Conservation (phyloP, 1,284 basidiomycete genomes). For the Cronartium quercuum region DNA sequence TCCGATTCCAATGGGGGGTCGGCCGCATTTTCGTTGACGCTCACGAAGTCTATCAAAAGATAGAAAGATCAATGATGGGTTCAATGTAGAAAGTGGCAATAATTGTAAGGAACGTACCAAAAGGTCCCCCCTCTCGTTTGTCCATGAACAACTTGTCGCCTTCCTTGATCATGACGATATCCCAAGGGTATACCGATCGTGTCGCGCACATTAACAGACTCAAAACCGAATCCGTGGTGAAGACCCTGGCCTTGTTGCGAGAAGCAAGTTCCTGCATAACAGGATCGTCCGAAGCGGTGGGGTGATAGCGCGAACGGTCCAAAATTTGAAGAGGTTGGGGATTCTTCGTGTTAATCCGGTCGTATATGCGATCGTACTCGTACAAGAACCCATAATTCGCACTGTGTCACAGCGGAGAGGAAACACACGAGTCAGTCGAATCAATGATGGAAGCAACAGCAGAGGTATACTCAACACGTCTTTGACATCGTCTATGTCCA, state of each 20-base stretch:
- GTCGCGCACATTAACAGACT: constrained; percentile 94
- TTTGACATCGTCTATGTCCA: constrained; percentile 62
- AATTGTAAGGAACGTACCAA: constrained; percentile 54
- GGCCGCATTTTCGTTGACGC: constrained; percentile 96
- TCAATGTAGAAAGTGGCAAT: background rate
- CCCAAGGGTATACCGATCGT: constrained; percentile 96
- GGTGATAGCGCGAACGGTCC: constrained; percentile 95
- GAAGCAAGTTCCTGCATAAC: constrained; percentile 80
- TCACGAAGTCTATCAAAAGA: constrained; percentile 79
- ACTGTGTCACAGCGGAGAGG: constrained; percentile 51
- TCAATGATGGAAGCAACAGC: too few relatives aligned
- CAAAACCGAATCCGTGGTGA: constrained; percentile 92
- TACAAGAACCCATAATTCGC: constrained; percentile 83
- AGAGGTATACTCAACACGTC: constrained; percentile 66
- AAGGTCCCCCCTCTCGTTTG: constrained; percentile 95
- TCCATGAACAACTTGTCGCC: constrained; percentile 93
- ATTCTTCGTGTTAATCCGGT: constrained; percentile 88
- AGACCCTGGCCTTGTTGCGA: constrained; percentile 74
- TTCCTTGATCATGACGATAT: constrained; percentile 89
- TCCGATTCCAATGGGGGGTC: constrained; percentile 86
- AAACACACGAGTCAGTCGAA: background rate
- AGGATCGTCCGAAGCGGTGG: constrained; percentile 94
- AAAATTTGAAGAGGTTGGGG: constrained; percentile 83
- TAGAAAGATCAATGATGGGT: too few relatives aligned
- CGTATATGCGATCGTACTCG: constrained; percentile 90